Percentiles rank a stretch among this genome's conserved stretches.
Evolutionary conservation across 169 alveolate genomes (phyloP).

Genomic region (Pseudocohnilembus persalinus): DNA sequence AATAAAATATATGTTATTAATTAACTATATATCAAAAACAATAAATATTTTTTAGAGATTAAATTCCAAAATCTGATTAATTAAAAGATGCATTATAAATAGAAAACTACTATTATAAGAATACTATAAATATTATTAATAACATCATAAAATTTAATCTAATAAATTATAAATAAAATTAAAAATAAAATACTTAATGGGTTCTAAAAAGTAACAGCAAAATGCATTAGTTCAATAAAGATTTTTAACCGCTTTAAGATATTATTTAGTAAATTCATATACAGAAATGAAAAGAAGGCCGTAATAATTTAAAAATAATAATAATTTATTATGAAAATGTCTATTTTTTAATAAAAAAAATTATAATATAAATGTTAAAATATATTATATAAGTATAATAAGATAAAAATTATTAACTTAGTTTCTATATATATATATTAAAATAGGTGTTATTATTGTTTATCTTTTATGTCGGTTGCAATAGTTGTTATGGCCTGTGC

Average conservation of each 20-base stretch:
- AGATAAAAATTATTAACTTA: too few relatives aligned
- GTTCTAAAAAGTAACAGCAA: background rate
- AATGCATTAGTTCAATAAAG: background rate
- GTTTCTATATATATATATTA: too few relatives aligned
- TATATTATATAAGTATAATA: too few relatives aligned
- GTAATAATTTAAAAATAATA: background rate
- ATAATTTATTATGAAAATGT: background rate
- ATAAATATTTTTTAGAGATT: background rate
- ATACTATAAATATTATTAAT: too few relatives aligned
- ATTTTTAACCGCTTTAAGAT: background rate
- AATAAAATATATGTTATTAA: too few relatives aligned
- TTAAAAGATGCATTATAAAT: too few relatives aligned
- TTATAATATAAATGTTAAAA: too few relatives aligned
- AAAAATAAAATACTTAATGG: background rate
- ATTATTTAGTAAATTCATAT: background rate
- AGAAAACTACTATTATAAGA: too few relatives aligned
- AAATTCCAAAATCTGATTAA: background rate
- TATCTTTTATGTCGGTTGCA: constrained; percentile 66
- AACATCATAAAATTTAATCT: background rate
- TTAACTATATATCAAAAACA: too few relatives aligned
- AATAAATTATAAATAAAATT: too few relatives aligned
- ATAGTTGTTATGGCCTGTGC: constrained; percentile 67
- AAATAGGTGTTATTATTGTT: constrained; percentile 52
- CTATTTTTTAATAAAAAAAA: too few relatives aligned
- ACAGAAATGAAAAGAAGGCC: background rate